Conservation (phyloP, 257 asterid species). For the Solanum ossicruentum region DNA sequence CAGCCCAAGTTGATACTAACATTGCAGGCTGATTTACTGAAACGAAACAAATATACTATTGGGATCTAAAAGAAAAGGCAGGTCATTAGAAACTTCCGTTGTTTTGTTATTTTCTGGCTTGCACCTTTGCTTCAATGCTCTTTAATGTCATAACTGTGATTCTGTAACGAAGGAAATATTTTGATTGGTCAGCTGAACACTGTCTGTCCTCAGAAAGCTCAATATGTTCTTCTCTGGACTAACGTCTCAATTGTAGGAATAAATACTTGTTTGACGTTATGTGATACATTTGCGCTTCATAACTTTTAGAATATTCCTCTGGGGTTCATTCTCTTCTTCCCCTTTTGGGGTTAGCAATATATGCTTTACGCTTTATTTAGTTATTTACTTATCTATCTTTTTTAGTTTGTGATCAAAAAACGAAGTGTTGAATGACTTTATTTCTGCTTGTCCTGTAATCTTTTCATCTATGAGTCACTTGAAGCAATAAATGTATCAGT, state of each 20-base stretch:
- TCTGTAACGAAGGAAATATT: neutral
- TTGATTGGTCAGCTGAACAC: neutral
- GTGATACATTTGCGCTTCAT: neutral
- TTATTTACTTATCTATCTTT: neutral
- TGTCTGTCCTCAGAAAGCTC: neutral
- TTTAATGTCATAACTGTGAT: neutral
- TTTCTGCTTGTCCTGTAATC: neutral
- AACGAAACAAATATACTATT: neutral
- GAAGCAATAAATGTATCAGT: neutral
- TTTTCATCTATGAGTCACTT: neutral
- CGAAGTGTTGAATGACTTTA: neutral
- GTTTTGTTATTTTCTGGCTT: neutral
- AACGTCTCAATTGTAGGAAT: neutral
- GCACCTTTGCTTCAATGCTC: neutral
- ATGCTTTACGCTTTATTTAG: neutral
- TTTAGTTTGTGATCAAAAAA: neutral
- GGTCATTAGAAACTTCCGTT: neutral
- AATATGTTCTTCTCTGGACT: neutral
- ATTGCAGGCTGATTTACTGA: neutral
- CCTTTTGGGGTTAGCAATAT: neutral
- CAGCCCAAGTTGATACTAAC: neutral
- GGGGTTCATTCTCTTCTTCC: neutral
- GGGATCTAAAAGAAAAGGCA: neutral
- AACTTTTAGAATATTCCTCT: neutral
- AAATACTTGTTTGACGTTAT: neutral